Conservation (phyloP, 805 yeast genomes). For the Lachancea waltii region DNA sequence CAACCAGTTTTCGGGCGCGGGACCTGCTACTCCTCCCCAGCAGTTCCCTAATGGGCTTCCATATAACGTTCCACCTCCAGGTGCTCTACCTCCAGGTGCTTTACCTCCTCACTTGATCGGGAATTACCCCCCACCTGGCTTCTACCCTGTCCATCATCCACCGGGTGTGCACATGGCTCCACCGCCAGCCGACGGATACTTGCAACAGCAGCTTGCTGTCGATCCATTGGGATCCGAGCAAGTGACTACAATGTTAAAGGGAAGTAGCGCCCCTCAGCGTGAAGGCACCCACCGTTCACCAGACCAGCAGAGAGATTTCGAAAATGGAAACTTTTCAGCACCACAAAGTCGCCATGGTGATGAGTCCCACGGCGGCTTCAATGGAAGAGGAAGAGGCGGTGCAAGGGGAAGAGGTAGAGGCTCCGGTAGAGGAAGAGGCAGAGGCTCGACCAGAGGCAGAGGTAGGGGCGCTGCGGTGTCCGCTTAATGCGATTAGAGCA, state of each 20-base stretch:
- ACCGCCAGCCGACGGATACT: not conserved
- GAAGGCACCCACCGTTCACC: too few relatives aligned
- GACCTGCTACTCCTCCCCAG: conserved; percentile 7
- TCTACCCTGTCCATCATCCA: conserved; percentile 1
- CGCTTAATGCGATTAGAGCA: too few relatives aligned
- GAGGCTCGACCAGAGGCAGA: not conserved
- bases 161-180: conserved; percentile 1
- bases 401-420: conserved; percentile 15
- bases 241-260: not conserved
- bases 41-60: conserved; percentile 11
- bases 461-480: too few relatives aligned
- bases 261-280: not conserved
- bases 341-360: too few relatives aligned
- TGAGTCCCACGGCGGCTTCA: too few relatives aligned
- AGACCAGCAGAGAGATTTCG: too few relatives aligned
- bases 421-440: conserved; percentile 1
- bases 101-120: conserved; percentile 9
- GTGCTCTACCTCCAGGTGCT: conserved; percentile 7
- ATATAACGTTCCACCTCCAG: conserved; percentile 5
- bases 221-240: not conserved
- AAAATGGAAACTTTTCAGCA: too few relatives aligned
- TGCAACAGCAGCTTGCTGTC: not conserved
- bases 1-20: conserved; percentile 24
- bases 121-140: conserved; percentile 10
- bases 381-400: conserved; percentile 6